phyloP scores from a whole-genome alignment of 2,329 filamentous ascomycete genomes.

The Aureobasidium sp. region DNA sequence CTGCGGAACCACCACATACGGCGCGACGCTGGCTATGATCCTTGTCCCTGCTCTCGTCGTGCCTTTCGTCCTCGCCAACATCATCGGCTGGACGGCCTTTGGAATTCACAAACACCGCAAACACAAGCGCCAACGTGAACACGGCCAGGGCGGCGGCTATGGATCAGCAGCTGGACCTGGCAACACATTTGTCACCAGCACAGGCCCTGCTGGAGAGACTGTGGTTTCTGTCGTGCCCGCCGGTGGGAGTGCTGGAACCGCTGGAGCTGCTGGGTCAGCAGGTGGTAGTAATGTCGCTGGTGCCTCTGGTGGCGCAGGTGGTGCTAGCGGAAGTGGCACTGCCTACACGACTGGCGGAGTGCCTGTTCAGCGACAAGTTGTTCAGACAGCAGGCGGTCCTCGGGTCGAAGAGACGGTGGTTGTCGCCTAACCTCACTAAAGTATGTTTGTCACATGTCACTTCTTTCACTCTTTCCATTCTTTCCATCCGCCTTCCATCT shows the following conservation, averaged over 20 bases:
- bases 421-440: not conserved
- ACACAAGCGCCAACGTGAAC: not conserved
- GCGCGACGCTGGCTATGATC: not conserved
- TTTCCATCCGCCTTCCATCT: not conserved
- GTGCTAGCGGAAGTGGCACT: not conserved
- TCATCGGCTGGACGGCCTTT: not conserved
- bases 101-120: not conserved
- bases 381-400: not conserved
- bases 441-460: constrained; percentile 5
- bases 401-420: not conserved
- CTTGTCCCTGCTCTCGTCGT: not conserved
- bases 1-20: not conserved
- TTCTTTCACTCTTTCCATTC: not conserved
- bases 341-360: not conserved
- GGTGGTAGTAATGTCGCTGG: not conserved
- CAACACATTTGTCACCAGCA: not conserved
- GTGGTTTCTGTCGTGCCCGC: not conserved
- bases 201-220: not conserved
- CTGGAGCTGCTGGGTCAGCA: not conserved
- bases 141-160: not conserved
- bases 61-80: not conserved
- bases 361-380: not conserved
- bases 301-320: not conserved
- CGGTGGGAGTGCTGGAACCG: not conserved
- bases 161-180: not conserved